phyloP scores from a whole-genome alignment of 192 early-diverging fungal species.

The Gryganskiella cystojenkinii region DNA sequence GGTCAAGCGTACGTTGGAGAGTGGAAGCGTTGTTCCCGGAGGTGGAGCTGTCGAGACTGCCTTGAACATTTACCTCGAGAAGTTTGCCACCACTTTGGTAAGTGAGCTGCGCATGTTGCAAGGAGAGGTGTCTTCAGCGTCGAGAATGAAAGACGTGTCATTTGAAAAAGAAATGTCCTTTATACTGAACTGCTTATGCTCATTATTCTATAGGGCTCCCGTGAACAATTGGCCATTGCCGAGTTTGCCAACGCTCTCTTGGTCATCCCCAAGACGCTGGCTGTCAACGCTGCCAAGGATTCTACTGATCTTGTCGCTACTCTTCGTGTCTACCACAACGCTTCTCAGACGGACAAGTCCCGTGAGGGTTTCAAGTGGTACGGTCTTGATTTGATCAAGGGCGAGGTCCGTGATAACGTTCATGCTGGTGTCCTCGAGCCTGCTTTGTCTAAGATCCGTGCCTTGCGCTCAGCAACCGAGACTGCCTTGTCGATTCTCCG shows the following conservation, averaged over 20 bases:
- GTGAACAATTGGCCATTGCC: slow-evolving; percentile 97
- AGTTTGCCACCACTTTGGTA: slow-evolving; percentile 95
- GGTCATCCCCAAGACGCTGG: slow-evolving; percentile 96
- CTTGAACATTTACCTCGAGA: slow-evolving; percentile 96
- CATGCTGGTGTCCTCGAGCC: slow-evolving; percentile 96
- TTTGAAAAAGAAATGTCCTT: not conserved
- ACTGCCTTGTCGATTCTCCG: slow-evolving; percentile 97
- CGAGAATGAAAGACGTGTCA: not conserved
- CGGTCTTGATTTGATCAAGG: slow-evolving; percentile 95
- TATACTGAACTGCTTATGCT: not conserved
- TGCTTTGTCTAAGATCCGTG: slow-evolving; percentile 97
- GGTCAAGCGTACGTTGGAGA: slow-evolving; percentile 97
- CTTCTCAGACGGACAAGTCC: slow-evolving; percentile 85
- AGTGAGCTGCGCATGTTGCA: too few species aligned
- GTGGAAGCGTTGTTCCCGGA: slow-evolving; percentile 95
- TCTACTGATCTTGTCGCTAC: slow-evolving; percentile 98
- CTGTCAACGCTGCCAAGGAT: slow-evolving; percentile 99
- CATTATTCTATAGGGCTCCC: slow-evolving; percentile 74
- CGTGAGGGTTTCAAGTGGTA: slow-evolving; percentile 86
- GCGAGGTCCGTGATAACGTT: slow-evolving; percentile 92
- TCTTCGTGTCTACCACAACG: slow-evolving; percentile 95
- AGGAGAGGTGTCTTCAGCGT: slow-evolving; percentile 7
- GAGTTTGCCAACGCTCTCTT: slow-evolving; percentile 97
- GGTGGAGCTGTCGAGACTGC: slow-evolving; percentile 97
- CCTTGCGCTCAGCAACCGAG: slow-evolving; percentile 96